Evolutionary conservation across 495 filamentous ascomycete species (phyloP), one percentile per base, ranked within the genome.

Genomic region (Penicillium daleae): DNA sequence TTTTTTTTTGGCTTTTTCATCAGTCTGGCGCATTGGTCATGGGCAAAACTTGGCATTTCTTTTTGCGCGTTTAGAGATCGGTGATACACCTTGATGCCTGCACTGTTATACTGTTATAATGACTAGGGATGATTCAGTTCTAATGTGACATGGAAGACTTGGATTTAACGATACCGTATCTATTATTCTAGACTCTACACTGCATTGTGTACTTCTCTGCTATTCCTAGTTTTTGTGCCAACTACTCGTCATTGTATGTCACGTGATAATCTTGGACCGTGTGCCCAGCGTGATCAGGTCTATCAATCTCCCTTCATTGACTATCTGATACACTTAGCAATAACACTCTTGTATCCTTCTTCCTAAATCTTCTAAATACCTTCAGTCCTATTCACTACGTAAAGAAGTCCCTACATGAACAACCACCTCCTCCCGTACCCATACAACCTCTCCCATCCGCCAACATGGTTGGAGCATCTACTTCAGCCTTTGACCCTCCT

Each of bases 51-150:
- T 59, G 60, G 64, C 67, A 64, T 68, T 65, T 66, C 56, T 37
- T 68, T 22, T 13, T 44, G 5, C n/a, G 7, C 42, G 65, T 68
- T 68, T 70, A 72, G 70, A 72, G 65, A 72, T 61, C 52, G 63
- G 67, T 56, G 67, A 64, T 68, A 67, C 62, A 63, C 60, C 55
- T 63, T 68, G 59, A 56, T 62, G 46, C 62, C 46, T 61, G 42
- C 12, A 24, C 42, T 46, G 42, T 46, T 46, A 44, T 64, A 58
- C 37, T 61, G 59, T 62, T 58, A 49, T 67, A 70, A 65, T 67
- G 60, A 33, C 31, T 57, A 21, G 55, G 61, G 61, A 67, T 55
- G 64, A 67, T 42, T 44, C 32, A 57, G 59, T 42, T 70, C 19
- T 54, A 64, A 69, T 70, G 64, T 64, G 67, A 61, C 15, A 70